Conservation (phyloP, 345 rosid species). For the Barbarea vulgaris region DNA sequence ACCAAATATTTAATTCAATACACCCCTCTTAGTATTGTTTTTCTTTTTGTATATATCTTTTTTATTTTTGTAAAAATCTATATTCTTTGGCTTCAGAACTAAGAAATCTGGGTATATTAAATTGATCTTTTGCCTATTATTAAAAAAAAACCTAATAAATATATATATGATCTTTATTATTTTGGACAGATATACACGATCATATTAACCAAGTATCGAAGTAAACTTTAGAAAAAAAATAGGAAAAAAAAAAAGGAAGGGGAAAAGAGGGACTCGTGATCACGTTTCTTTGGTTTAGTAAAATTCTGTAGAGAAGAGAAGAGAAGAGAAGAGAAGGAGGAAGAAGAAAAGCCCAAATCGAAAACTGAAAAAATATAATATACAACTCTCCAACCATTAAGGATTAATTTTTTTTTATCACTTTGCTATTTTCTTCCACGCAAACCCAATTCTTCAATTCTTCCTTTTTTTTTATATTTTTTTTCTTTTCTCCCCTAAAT, state of each 20-base stretch:
- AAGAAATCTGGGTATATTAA: background rate
- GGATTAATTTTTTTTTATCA: constrained; percentile 22
- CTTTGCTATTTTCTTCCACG: constrained; percentile 49
- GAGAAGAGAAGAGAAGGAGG: constrained; percentile 8
- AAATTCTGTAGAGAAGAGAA: background rate
- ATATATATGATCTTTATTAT: too few species aligned
- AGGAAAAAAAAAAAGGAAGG: background rate
- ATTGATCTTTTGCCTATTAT: background rate
- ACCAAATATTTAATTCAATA: too few species aligned
- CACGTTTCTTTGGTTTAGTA: constrained; percentile 33
- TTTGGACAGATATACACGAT: background rate
- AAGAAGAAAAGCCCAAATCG: constrained; percentile 40
- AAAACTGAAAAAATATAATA: background rate
- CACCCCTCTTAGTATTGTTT: too few species aligned
- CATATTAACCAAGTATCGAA: background rate
- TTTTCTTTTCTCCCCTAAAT: constrained; percentile 9
- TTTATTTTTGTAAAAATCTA: background rate
- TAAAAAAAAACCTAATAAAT: too few species aligned
- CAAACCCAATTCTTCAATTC: constrained; percentile 44
- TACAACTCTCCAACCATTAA: constrained; percentile 11
- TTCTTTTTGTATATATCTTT: background rate
- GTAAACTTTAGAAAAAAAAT: background rate
- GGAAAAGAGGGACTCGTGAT: constrained; percentile 19
- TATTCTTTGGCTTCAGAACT: background rate
- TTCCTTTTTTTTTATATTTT: constrained; percentile 3